Conservation (phyloP, 2,329 filamentous ascomycete genomes). For the Thielaviopsis euricoi region DNA sequence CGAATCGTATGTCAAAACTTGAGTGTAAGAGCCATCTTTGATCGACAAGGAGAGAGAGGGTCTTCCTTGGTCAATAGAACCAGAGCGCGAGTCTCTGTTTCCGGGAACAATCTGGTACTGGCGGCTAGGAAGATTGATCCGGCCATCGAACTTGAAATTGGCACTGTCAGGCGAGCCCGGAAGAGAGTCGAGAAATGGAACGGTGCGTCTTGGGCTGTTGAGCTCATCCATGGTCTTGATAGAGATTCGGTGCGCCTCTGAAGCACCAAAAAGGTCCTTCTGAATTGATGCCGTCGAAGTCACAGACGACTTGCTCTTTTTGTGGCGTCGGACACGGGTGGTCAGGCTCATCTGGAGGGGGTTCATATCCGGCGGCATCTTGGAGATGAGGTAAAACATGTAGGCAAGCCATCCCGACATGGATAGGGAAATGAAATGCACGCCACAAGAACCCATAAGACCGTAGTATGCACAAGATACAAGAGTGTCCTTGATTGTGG, state of each 20-base stretch:
- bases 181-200: constrained; percentile 72
- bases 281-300: constrained; percentile 18
- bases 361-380: constrained; percentile 86
- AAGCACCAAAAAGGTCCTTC: constrained; percentile 6
- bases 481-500: constrained; percentile 40
- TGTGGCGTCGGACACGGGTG: constrained; percentile 47
- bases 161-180: constrained; percentile 42
- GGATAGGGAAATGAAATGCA: constrained; percentile 55
- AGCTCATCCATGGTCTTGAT: constrained; percentile 6
- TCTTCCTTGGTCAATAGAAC: constrained; percentile 2
- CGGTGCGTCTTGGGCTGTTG: constrained; percentile 26
- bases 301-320: constrained; percentile 51
- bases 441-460: constrained; percentile 42
- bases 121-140: constrained; percentile 35
- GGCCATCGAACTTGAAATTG: constrained; percentile 33
- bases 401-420: constrained; percentile 61
- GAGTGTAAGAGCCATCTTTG: constrained; percentile 30
- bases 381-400: constrained; percentile 66
- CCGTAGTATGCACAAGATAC: constrained; percentile 52
- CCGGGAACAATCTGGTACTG: constrained; percentile 34
- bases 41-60: constrained; percentile 14
- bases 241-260: constrained; percentile 5
- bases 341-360: constrained; percentile 78
- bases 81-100: constrained; percentile 14
- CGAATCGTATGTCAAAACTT: constrained; percentile 30